Conservation (phyloP, 805 yeast species). For the Candida insectalens region DNA sequence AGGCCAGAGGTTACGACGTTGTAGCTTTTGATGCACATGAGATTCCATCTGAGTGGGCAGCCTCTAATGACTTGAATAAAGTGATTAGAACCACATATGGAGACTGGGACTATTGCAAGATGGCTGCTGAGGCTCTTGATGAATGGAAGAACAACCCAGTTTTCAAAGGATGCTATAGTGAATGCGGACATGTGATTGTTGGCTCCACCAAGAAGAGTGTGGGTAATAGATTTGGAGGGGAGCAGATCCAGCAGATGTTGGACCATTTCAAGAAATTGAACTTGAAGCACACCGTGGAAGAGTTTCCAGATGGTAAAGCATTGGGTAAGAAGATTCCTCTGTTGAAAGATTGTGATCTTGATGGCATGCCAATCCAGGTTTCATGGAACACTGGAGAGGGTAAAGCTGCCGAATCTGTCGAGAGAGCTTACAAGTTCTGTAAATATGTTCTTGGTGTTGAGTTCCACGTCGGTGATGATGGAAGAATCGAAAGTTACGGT, state of each 20-base stretch:
- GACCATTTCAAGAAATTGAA: too few relatives aligned
- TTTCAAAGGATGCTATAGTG: constrained; percentile 20
- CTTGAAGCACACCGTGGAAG: too few relatives aligned
- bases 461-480: background rate
- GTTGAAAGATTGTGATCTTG: background rate
- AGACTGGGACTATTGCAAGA: constrained; percentile 26
- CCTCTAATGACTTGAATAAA: constrained; percentile 34
- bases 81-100: constrained; percentile 34
- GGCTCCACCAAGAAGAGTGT: too few relatives aligned
- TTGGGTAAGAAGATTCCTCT: background rate
- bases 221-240: too few relatives aligned
- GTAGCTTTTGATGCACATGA: constrained; percentile 25
- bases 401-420: background rate
- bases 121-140: constrained; percentile 31
- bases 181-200: constrained; percentile 24
- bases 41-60: constrained; percentile 31
- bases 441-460: background rate
- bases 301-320: constrained; percentile 18
- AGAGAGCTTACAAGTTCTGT: background rate
- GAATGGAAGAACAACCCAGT: constrained; percentile 24
- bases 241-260: too few relatives aligned
- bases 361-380: background rate
- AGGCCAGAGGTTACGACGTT: constrained; percentile 16
- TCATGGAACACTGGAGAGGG: background rate
- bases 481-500: background rate